Evolutionary conservation across 345 rosid genomes (phyloP), one percentile per base, ranked within the genome.

Genomic region (Rubroshorea leprosula): DNA sequence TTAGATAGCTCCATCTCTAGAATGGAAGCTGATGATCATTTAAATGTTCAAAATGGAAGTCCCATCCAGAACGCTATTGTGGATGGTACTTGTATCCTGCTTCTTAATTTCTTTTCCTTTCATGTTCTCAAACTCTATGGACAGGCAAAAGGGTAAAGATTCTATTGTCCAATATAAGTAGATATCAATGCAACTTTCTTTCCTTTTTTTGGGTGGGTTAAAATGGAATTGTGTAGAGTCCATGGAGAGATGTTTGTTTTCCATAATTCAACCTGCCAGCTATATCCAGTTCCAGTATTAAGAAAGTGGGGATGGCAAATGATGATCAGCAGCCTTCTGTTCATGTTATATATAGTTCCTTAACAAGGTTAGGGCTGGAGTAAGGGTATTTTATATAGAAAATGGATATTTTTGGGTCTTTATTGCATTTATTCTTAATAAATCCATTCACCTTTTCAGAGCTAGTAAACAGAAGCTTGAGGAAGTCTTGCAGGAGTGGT

Each of bases 391-490:
- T n/a, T 64, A 46, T 44, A 50, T 24, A 29, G 14, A 35, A 21
- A 43, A 61, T 18, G 59, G 58, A 18, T 49, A 22, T 23, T 44
- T 15, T 72, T 41, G 26, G 51, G 49, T 68, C 60, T 48, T 59
- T 49, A 24, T 58, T 16, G 26, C 23, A 57, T 68, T 24, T 56
- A 31, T 24, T 49, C n/a, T 53, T 61, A 27, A 26, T 29, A 50
- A 0, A 41, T 8, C 61, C 52, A 66, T 35, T 50, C n/a, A 46
- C 46, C 19, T 68, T 57, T 60, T 44, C 83, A 94, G 99, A 75
- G 80, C 92, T 71, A 82, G 99, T 72, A 87, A 79, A 76, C 79
- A 67, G 67, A 94, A 83, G 79, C 86, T 87, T 57, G 92, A 87
- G 70, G 84, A 78, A 62, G 69, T 90, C 57, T 73, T 94, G 71